A percentile compares a stretch with the other conserved stretches of the same genome.
Evolutionary conservation across 805 yeast species (phyloP).

Genomic region (Maudiozyma turicensis): DNA sequence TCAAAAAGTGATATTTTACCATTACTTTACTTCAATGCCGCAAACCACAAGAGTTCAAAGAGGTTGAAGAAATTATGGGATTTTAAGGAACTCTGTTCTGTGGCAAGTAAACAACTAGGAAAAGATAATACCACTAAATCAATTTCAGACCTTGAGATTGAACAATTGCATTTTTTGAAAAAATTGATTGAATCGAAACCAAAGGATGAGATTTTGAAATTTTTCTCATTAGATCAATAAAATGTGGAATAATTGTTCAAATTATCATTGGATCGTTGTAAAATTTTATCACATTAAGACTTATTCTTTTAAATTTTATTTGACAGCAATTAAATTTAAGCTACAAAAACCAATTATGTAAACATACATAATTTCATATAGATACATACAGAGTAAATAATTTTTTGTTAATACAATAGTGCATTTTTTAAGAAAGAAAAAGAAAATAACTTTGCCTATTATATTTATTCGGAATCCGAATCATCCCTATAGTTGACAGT

Average conservation of each 20-base stretch:
- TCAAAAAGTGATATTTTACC: slow-evolving; percentile 12
- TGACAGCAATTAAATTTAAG: too few relatives aligned
- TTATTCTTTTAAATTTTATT: too few relatives aligned
- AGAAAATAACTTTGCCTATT: too few relatives aligned
- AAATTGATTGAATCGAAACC: slow-evolving; percentile 62
- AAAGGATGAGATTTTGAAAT: slow-evolving; percentile 48
- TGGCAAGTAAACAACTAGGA: slow-evolving; percentile 27
- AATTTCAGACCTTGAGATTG: slow-evolving; percentile 32
- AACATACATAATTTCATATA: too few relatives aligned
- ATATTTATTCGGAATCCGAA: slow-evolving; percentile 16
- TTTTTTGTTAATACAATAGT: too few relatives aligned
- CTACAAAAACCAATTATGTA: too few relatives aligned
- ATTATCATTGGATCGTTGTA: background rate
- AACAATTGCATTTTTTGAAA: slow-evolving; percentile 46
- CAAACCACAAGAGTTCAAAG: slow-evolving; percentile 20
- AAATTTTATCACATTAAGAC: too few relatives aligned
- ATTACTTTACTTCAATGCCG: slow-evolving; percentile 30
- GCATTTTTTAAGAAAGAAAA: too few relatives aligned
- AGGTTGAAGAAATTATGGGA: slow-evolving; percentile 31
- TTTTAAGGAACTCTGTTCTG: slow-evolving; percentile 39
- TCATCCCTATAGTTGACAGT: slow-evolving; percentile 30
- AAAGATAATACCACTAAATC: background rate
- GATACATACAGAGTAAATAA: too few relatives aligned
- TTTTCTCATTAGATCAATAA: slow-evolving; percentile 34
- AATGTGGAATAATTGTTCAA: background rate